These are phyloP conservation scores for Diaporthe amygdali DNA, from an alignment of 2,329 filamentous ascomycete species.

Conservation along the genomic window DNA sequence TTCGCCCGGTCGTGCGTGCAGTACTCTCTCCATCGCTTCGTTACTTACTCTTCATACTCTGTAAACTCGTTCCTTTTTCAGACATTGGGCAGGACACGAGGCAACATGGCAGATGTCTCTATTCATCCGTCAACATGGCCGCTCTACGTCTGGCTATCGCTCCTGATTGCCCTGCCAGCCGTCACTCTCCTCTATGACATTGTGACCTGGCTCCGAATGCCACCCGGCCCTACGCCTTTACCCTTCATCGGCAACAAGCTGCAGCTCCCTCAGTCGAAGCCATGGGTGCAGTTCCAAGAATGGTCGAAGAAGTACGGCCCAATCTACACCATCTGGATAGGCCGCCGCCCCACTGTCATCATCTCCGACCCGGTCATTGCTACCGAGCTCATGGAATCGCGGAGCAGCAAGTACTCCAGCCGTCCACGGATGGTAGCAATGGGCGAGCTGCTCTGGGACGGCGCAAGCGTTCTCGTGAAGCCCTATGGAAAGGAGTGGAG, in stretches of 20 bases:
- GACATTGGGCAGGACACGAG: neutral
- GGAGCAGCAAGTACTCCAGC: constrained; percentile 42
- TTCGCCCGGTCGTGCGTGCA: neutral
- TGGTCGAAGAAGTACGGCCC: constrained; percentile 50
- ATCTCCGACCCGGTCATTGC: constrained; percentile 49
- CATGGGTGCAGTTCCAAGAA: constrained; percentile 47
- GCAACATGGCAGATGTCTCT: constrained; percentile 8
- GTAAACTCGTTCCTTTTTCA: accelerated
- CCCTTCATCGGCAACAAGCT: constrained; percentile 49
- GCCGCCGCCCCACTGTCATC: constrained; percentile 48
- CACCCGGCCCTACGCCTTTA: constrained; percentile 50
- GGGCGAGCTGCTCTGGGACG: constrained; percentile 39
- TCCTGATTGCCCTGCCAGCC: constrained; percentile 29
- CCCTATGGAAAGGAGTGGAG: constrained; percentile 54
- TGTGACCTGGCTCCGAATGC: constrained; percentile 43
- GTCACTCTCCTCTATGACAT: constrained; percentile 37
- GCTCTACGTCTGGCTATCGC: constrained; percentile 28
- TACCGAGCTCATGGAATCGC: constrained; percentile 49
- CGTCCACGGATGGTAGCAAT: constrained; percentile 31
- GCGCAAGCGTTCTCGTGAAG: constrained; percentile 50
- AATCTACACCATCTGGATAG: constrained; percentile 54
- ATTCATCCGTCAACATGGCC: constrained; percentile 26
- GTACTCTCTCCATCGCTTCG: neutral
- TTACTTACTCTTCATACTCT: neutral
- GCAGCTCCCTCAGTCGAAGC: constrained; percentile 30